Evolutionary conservation across 768 basidiomycete species (phyloP), one percentile per base, ranked within the genome.

Genomic region (Neoboletus subvelutipes): DNA sequence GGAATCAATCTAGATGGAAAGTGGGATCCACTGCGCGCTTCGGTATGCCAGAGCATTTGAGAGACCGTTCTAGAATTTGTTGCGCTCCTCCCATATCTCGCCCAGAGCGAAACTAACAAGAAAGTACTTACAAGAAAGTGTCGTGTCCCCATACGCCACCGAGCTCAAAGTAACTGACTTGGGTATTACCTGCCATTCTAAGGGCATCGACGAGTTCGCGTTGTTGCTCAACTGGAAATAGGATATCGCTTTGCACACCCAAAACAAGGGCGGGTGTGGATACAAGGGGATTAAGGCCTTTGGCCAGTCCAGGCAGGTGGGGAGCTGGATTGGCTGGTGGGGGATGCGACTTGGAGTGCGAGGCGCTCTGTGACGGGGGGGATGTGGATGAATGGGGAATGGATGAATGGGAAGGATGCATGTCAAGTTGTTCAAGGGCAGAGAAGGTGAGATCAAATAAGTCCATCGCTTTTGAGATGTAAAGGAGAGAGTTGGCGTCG

Each of bases 121-220:
- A 45, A 4, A 29, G 9, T 2, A 83, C 88, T 80, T 66, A 89
- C 85, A 98, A 76, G 77, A 98, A 98, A 22, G 94, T 98, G 74
- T 99, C 96, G 67, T 99, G 96, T 1, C 97, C 97, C 95, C 94
- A 98, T n/a, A 98, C 95, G 10, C 96, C 95, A 28, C 96, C 96
- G 2, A 98, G 81, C 74, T 98, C 97, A 70, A 96, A 99, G 73
- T 98, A 98, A 57, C 91, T 89, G 28, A 99, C 97, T 55, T 81
- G 77, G 17, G 84, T 73, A 71, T 98, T 98, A 0, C 97, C 97
- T 1, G 88, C 85, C 82, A 93, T 83, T 58, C 92, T 83, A 59
- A 99, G 74, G 24, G 95, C 96, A 70, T 97, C 94, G 6, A 87
- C 94, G 9, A 96, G 78, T 74, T 99, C 97, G 39, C 96, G 79